These are phyloP conservation scores for Penicillium odoratum DNA, from an alignment of 495 filamentous ascomycete genomes.

Conservation along the genomic window DNA sequence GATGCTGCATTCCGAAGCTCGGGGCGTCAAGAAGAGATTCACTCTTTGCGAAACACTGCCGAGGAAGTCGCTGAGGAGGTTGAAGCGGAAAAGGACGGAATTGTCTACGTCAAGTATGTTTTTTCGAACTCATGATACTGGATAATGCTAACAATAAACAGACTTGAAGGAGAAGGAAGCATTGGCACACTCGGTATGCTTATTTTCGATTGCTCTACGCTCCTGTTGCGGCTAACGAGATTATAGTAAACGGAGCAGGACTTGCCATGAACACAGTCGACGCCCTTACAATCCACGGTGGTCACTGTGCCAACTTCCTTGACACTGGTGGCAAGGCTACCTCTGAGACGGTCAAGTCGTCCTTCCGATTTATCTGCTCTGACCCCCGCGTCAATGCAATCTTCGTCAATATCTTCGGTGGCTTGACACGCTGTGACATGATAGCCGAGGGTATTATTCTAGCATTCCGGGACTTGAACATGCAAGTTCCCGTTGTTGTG, in stretches of 20 bases:
- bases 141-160: slow-evolving; percentile 21
- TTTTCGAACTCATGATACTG: neutral
- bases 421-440: slow-evolving; percentile 82
- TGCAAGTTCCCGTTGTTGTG: slow-evolving; percentile 77
- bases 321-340: slow-evolving; percentile 93
- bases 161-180: slow-evolving; percentile 49
- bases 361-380: slow-evolving; percentile 68
- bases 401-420: slow-evolving; percentile 92
- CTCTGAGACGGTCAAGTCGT: slow-evolving; percentile 74
- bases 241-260: slow-evolving; percentile 77
- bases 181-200: slow-evolving; percentile 65
- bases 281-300: slow-evolving; percentile 64
- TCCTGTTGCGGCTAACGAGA: neutral
- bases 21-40: slow-evolving; percentile 64
- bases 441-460: slow-evolving; percentile 80
- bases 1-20: slow-evolving; percentile 71
- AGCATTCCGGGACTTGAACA: slow-evolving; percentile 71
- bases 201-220: neutral
- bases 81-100: slow-evolving; percentile 68
- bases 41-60: slow-evolving; percentile 52
- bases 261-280: slow-evolving; percentile 93
- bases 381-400: slow-evolving; percentile 71
- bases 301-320: slow-evolving; percentile 75
- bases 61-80: slow-evolving; percentile 59
- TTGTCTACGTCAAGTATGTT: slow-evolving; percentile 65